Conservation (phyloP, 1,284 basidiomycete species). For the Sutorius eximius region DNA sequence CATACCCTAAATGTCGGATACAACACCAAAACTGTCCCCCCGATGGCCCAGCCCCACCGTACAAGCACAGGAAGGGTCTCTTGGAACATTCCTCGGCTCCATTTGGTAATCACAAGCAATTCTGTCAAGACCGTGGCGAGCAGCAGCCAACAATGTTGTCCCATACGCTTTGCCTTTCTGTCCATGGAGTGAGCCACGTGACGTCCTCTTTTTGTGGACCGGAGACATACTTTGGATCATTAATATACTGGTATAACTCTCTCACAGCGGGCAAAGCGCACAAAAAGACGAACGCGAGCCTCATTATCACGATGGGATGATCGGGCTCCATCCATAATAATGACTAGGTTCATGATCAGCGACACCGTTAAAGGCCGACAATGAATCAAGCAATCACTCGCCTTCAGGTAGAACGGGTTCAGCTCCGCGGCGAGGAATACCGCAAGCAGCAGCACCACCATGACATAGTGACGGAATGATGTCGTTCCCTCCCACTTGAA, state of each 20-base stretch:
- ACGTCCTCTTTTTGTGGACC: not conserved
- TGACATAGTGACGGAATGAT: constrained; percentile 71
- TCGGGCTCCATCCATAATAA: constrained; percentile 87
- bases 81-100: constrained; percentile 70
- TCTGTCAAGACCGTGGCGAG: constrained; percentile 81
- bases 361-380: constrained; percentile 11
- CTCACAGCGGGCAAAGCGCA: constrained; percentile 80
- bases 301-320: constrained; percentile 75
- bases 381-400: constrained; percentile 28
- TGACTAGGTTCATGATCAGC: constrained; percentile 41
- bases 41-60: constrained; percentile 64
- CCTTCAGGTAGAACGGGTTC: constrained; percentile 84
- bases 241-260: constrained; percentile 78
- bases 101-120: constrained; percentile 71
- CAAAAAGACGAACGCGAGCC: constrained; percentile 74
- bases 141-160: constrained; percentile 81
- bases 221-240: constrained; percentile 64
- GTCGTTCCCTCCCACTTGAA: constrained; percentile 85
- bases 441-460: constrained; percentile 70
- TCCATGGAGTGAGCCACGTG: constrained; percentile 8
- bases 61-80: constrained; percentile 63
- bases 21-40: constrained; percentile 54
- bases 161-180: constrained; percentile 79
- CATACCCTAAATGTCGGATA: constrained; percentile 70
- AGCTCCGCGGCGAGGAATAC: constrained; percentile 82